Conservation (phyloP, 2,329 filamentous ascomycete species). For the Hypoxylon sp. region DNA sequence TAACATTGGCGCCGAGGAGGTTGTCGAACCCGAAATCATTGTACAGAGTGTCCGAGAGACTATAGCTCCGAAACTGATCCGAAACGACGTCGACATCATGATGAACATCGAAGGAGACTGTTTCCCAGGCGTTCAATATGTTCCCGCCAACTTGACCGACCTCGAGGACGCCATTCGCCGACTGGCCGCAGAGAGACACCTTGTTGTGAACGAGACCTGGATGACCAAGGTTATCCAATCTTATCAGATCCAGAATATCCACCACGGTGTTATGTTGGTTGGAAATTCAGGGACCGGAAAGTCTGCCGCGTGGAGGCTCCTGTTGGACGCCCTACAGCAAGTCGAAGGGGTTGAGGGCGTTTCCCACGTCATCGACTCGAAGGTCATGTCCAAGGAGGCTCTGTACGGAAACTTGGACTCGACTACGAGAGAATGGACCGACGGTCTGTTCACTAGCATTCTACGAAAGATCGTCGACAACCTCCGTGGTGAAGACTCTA, state of each 20-base stretch:
- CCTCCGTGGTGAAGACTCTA: conserved; percentile 92
- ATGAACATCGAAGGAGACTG: conserved; percentile 80
- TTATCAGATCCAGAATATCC: conserved; percentile 96
- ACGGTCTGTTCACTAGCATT: conserved; percentile 97
- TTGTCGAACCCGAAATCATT: conserved; percentile 94
- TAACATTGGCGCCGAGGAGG: conserved; percentile 69
- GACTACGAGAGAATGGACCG: conserved; percentile 98
- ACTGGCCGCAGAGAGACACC: conserved; percentile 83
- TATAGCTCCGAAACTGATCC: conserved; percentile 96
- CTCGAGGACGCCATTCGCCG: conserved; percentile 83
- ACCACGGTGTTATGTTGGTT: conserved; percentile 99
- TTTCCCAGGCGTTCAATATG: conserved; percentile 92
- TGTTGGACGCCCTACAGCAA: conserved; percentile 88
- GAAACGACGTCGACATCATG: conserved; percentile 90
- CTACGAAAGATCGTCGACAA: conserved; percentile 99
- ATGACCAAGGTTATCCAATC: conserved; percentile 97
- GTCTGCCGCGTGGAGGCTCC: conserved; percentile 90
- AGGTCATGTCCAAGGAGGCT: conserved; percentile 99
- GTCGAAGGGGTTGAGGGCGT: conserved; percentile 94
- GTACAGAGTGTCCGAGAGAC: conserved; percentile 98
- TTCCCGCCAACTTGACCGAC: conserved; percentile 83
- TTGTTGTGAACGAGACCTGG: conserved; percentile 93
- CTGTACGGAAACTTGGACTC: conserved; percentile 95
- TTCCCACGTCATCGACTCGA: conserved; percentile 97
- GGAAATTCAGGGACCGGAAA: conserved; percentile 98